Evolutionary conservation across 306 rosid species (phyloP).

Genomic region (Medicago arabica): DNA sequence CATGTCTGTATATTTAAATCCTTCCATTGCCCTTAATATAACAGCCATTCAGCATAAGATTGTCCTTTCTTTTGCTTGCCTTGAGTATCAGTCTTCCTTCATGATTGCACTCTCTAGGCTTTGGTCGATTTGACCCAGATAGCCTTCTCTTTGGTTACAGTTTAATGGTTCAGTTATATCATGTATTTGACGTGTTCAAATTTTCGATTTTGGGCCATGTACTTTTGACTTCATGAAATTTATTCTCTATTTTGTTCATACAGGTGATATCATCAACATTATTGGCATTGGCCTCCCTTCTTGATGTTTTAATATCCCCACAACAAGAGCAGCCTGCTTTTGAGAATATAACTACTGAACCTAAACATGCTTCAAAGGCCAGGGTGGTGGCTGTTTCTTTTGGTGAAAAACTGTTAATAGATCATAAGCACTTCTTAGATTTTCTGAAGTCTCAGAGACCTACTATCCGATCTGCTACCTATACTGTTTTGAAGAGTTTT

Average conservation of each 20-base stretch:
- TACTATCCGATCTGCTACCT: conserved; percentile 83
- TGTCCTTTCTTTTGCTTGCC: neutral
- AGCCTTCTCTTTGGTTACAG: conserved; percentile 14
- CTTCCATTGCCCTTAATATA: neutral
- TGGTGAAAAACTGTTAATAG: conserved; percentile 78
- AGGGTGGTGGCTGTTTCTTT: conserved; percentile 71
- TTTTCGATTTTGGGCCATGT: conserved; percentile 24
- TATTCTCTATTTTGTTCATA: conserved; percentile 43
- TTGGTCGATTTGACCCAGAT: conserved; percentile 4
- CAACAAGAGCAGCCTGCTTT: conserved; percentile 59
- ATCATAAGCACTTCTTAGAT: conserved; percentile 70
- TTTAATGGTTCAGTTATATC: conserved; percentile 12
- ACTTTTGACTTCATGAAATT: conserved; percentile 33
- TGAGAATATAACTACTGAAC: conserved; percentile 61
- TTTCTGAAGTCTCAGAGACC: conserved; percentile 77
- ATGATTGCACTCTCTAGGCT: neutral
- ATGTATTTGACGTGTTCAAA: neutral
- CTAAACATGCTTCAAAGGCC: conserved; percentile 82
- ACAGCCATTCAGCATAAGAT: neutral
- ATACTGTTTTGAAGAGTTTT: conserved; percentile 73
- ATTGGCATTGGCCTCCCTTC: conserved; percentile 88
- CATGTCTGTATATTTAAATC: neutral
- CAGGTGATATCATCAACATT: conserved; percentile 92
- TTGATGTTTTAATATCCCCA: conserved; percentile 73
- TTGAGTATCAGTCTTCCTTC: neutral